Base-by-base conservation (phyloP, 768 basidiomycete genomes). In the Naematelia aurantialba region DNA sequence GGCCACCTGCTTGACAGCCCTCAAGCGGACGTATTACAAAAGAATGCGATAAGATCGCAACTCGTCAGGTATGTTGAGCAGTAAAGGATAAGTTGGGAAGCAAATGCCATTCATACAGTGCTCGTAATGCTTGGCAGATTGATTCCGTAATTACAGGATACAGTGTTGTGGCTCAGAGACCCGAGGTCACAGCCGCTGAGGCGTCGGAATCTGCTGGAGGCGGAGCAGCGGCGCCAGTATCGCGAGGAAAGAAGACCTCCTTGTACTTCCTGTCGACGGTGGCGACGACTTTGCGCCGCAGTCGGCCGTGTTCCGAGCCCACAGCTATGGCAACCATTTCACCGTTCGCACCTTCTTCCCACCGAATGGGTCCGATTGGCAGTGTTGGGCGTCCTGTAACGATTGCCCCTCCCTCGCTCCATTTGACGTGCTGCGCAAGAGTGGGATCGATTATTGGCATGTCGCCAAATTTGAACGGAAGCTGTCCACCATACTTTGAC, bases 391-490 rank as follows among this genome's bases (percentile, higher is more conserved):
- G 5, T 46, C 53, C 30, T 22, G 14, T 11, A 10, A 27, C 61
- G 8, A 14, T 52, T 29, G 26, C 17, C 46, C 17, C 56, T 24
- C 22, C 19, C 13, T 62, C 56, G 24, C 50, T 17, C 58, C 62
- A 49, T 14, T 50, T 14, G 27, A 60, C n/a, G 8, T 22, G 30
- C 14, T 44, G 48, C 4, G 53, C 10, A 21, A 57, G 31, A 14
- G 10, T 44, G 4, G 47, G 21, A 68, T 90, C 89, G 8, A 89
- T 79, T 26, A 69, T 75, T 1, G 89, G 89, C 45, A 83, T 83
- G 55, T 87, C 84, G 63, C 83, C 83, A 51, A 82, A 91, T 34
- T 79, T 78, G 85, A 86, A 92, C 10, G 84, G 83, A 27, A 91
- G 79, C 48, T 82, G 79, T 3, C 90, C 90, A 2, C 89, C 90